phyloP scores from a whole-genome alignment of 192 early-diverging fungal species.

The Anaeromyces robustus region DNA sequence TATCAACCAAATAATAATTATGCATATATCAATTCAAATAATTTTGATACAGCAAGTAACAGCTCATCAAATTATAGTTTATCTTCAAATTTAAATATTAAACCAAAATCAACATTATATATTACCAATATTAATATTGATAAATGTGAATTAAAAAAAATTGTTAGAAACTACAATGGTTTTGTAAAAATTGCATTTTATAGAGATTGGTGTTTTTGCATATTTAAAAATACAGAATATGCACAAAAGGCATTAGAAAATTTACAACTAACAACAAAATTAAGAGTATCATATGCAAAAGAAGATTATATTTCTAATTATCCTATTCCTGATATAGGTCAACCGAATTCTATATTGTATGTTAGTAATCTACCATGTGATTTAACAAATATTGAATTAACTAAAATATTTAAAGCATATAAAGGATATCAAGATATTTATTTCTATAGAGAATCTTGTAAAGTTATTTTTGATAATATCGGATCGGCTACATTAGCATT shows the following conservation, averaged over 20 bases:
- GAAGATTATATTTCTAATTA: slow-evolving; percentile 7
- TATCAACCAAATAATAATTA: not conserved
- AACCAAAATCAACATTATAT: not conserved
- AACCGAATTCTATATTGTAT: not conserved
- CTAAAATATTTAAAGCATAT: slow-evolving; percentile 6
- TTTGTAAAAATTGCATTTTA: slow-evolving; percentile 6
- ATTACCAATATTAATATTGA: not conserved
- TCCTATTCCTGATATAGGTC: slow-evolving; percentile 2
- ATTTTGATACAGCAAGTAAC: not conserved
- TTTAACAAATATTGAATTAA: slow-evolving; percentile 4
- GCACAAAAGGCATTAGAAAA: not conserved
- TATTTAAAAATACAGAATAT: not conserved
- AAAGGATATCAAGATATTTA: slow-evolving; percentile 5
- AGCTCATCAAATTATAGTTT: not conserved
- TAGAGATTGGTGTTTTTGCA: slow-evolving; percentile 4
- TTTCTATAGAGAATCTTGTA: slow-evolving; percentile 5
- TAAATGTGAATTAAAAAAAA: not conserved
- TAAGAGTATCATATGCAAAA: slow-evolving; percentile 1
- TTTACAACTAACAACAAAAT: not conserved
- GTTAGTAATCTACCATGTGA: slow-evolving; percentile 6
- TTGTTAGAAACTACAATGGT: not conserved
- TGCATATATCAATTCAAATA: not conserved
- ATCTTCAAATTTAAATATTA: not conserved
- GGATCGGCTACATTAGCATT: not conserved
- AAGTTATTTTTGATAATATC: slow-evolving; percentile 2